These are phyloP conservation scores for Hypomyces perniciosus DNA, from an alignment of 2,329 filamentous ascomycete genomes.

Conservation along the genomic window DNA sequence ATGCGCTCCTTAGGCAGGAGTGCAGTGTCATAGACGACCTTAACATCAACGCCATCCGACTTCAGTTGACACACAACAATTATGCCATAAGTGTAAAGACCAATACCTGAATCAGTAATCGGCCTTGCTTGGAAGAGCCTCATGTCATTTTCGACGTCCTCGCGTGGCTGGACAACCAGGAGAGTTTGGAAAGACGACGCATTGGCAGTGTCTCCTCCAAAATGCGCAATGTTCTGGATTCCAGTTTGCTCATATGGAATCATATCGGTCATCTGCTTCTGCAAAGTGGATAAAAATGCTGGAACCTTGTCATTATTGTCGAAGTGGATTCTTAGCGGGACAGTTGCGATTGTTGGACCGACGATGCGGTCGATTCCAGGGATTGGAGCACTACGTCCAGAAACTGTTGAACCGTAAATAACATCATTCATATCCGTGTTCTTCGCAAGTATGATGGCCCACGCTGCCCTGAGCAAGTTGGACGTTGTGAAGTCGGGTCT, in stretches of 20 bases:
- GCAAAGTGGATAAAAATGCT: not conserved
- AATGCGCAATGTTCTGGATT: not conserved
- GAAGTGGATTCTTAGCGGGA: not conserved
- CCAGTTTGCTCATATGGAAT: not conserved
- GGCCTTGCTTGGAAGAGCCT: no score
- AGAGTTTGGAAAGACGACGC: no score
- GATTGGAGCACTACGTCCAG: not conserved
- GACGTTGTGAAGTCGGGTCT: no score
- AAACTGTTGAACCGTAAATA: not conserved
- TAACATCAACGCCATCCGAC: no score
- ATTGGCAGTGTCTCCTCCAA: no score
- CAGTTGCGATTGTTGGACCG: not conserved
- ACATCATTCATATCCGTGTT: not conserved
- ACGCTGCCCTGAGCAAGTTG: not conserved
- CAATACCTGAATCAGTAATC: no score
- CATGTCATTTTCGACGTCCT: no score
- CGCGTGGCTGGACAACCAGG: no score
- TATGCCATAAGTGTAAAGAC: no score
- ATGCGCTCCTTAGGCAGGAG: no score
- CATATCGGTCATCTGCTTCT: not conserved
- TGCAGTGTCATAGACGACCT: no score
- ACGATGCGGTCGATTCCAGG: not conserved
- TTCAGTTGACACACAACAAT: no score
- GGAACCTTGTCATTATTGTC: not conserved
- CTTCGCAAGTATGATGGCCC: not conserved